Percentiles rank a stretch among this genome's conserved stretches.
Conservation (phyloP, 208 protist genomes). For the Histomonas meleagridis region DNA sequence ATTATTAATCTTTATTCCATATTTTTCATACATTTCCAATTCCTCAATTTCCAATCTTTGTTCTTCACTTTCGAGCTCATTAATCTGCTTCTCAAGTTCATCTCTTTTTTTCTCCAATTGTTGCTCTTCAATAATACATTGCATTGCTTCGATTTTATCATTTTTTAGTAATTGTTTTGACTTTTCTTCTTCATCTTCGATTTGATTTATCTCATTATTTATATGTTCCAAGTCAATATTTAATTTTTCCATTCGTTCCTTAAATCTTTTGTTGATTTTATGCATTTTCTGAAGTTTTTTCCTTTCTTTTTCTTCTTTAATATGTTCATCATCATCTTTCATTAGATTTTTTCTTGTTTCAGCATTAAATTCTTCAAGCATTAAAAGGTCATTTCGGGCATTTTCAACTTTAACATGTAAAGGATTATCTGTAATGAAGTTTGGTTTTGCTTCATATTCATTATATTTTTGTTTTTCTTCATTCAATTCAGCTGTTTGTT, state of each 20-base stretch:
- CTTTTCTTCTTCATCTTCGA: background rate
- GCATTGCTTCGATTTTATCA: background rate
- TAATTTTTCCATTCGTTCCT: background rate
- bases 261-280: background rate
- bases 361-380: background rate
- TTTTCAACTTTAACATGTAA: constrained; percentile 16
- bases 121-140: background rate
- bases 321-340: background rate
- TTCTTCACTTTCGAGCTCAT: constrained; percentile 22
- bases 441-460: background rate
- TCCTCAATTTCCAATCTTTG: background rate
- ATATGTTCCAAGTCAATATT: background rate
- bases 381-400: background rate
- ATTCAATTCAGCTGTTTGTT: background rate
- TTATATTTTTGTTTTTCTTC: background rate
- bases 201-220: background rate
- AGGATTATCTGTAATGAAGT: background rate
- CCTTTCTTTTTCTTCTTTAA: background rate
- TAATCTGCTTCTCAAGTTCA: constrained; percentile 1
- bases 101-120: background rate
- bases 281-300: constrained; percentile 34
- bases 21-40: background rate
- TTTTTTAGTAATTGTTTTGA: background rate
- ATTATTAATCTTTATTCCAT: background rate
- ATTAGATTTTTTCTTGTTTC: background rate